Evolutionary conservation across 2,329 filamentous ascomycete species (phyloP).

Genomic region (Sarocladium kiliense): DNA sequence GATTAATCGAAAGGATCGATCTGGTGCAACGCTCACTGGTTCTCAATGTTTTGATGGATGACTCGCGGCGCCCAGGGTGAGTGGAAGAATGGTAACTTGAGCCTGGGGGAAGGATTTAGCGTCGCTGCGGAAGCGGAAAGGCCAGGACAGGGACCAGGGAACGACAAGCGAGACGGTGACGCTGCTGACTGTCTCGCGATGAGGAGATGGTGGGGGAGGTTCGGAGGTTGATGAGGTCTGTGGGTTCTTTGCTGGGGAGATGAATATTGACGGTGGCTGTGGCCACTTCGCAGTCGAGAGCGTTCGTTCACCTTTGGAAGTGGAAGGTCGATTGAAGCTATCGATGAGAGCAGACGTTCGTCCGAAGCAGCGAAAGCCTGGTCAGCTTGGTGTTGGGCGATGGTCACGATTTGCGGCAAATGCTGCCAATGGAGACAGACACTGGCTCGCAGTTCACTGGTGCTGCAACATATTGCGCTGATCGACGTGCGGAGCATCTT

Average conservation of each 20-base stretch:
- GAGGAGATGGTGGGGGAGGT: background rate
- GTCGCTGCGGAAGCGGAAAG: constrained; percentile 5
- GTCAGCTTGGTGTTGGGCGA: too few species aligned
- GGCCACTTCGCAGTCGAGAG: too few species aligned
- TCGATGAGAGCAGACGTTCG: too few species aligned
- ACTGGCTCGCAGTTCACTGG: too few species aligned
- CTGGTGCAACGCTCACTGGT: background rate
- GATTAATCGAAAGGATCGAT: constrained; percentile 1
- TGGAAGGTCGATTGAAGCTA: too few species aligned
- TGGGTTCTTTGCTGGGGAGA: background rate
- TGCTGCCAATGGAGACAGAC: too few species aligned
- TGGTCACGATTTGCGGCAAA: too few species aligned
- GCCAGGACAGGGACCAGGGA: constrained; percentile 1
- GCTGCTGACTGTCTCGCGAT: constrained; percentile 1
- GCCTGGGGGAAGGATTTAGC: background rate
- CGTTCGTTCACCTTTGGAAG: too few species aligned
- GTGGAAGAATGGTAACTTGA: background rate
- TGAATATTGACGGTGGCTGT: background rate
- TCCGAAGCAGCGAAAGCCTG: too few species aligned
- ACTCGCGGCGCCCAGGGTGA: background rate
- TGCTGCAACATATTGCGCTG: background rate
- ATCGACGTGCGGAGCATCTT: too few species aligned
- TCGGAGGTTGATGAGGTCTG: background rate
- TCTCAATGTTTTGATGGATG: background rate
- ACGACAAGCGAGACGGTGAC: constrained; percentile 4